Base-by-base conservation (phyloP, 164 flowering plant genomes). In the Houttuynia cordata region DNA sequence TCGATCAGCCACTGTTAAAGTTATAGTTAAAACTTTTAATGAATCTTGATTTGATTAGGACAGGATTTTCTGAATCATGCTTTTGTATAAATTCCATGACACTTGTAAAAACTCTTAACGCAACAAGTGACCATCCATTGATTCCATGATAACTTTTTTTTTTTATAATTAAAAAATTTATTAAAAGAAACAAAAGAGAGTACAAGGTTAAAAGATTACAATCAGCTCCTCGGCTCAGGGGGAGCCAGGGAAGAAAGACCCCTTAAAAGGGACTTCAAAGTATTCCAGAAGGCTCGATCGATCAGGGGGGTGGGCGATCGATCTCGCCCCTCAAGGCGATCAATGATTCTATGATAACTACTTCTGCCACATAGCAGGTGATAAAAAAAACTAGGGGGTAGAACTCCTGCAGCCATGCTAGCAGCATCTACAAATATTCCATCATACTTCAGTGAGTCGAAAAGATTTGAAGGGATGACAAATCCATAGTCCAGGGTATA, bases 401-500 rank as follows among this genome's bases (percentile, higher is more conserved):
- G 60, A 60, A 93, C 70, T 57, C 97, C 98, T 13, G 88, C 88
- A 42, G 91, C 92, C 80, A 81, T 80, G 75, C 97, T 88, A 59
- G 96, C 96, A 64, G 92, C 92, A 74, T 90, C 97, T 25, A 90
- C 72, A 65, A 93, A 83, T 62, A 78, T 82, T 58, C 81, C 83
- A 75, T 90, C 96, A 68, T 93, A 93, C 62, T 66, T 85, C 49
- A 93, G 96, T 71, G 68, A 70, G 71, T 93, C 98, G 62, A 83
- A 82, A 1, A 91, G 92, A 55, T 93, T 93, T 62, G 91, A 76
- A 3, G 85, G 73, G 7, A 81, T 63, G 24, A 93, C 85, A 72
- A 93, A 90, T 60, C 99, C 99, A 60, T 93, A 93, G 75, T 90
- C 99, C 51, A 87, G 71, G 24, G 90, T 85, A 73, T 86, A 86